Evolutionary conservation across 495 filamentous ascomycete species (phyloP), one percentile per base, ranked within the genome.

Genomic region (Aspergillus baeticus): DNA sequence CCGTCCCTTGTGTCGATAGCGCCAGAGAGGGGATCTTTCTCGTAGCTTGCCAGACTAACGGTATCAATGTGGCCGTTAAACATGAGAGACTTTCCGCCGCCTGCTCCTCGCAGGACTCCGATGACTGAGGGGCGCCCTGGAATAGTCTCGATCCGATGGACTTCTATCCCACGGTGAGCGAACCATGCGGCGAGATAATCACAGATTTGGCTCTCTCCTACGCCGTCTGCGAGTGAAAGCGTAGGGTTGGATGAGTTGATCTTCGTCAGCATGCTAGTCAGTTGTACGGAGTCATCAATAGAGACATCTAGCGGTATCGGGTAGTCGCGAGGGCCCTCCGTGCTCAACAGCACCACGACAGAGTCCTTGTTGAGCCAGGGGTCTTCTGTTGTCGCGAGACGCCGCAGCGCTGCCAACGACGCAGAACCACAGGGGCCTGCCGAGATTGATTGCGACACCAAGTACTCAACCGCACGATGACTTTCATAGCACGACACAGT

Each of bases 371-470:
- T 62, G 1, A 86, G 60, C 3, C 71, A 56, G 0, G 43, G 38
- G 38, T 69, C 69, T 4, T 69, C 64, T 5, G 59, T 55, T 5
- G 58, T 50, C 44, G 64, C 66, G 15, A 83, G 39, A 20, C 70
- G 75, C 17, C 69, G 69, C 46, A 90, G 62, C 8, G 83, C 86
- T 45, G 81, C 84, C 31, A 88, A 55, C 0, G 82, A 69, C 11
- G 84, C 83, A 13, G 81, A 81, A 33, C 87, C 85, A 64, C 87
- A 89, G 10, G 87, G 87, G 0, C 86, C 86, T 33, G 75, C 77
- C n/a, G 64, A 45, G 6, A 88, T 65, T 0, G 74, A 77, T 1
- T 65, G 59, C 0, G 55, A 44, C 8, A 73, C 59, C 6, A 90
- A 68, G 48, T 80, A 72, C 54, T 75, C 51, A 22, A 82, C 69